Evolutionary conservation across 345 rosid genomes (phyloP).

Genomic region (Linum usitatissimum): DNA sequence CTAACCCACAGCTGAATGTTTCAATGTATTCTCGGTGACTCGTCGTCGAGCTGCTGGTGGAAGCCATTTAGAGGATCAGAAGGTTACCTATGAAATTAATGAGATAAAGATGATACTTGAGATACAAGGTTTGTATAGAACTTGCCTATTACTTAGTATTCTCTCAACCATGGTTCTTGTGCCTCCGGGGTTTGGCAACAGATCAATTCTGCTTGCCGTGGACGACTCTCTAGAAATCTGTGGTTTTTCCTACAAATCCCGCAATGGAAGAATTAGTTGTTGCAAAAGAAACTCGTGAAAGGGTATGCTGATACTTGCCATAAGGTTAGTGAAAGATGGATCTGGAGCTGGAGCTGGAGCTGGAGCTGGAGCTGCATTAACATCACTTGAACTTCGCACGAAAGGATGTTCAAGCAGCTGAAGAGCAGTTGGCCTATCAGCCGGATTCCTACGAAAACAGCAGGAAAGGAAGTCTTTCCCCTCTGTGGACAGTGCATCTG

Average conservation of each 20-base stretch:
- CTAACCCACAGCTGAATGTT: background rate
- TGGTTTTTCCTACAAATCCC: constrained; percentile 26
- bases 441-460: constrained; percentile 58
- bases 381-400: constrained; percentile 29
- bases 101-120: background rate
- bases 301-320: constrained; percentile 18
- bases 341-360: constrained; percentile 10
- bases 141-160: constrained; percentile 1
- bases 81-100: background rate
- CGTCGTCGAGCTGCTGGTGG: background rate
- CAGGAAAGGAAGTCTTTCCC: constrained; percentile 51
- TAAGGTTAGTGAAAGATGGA: constrained; percentile 13
- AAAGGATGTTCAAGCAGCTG: constrained; percentile 51
- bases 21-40: background rate
- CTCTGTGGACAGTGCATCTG: constrained; percentile 42
- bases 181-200: constrained; percentile 9
- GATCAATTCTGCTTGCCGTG: constrained; percentile 11
- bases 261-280: constrained; percentile 1
- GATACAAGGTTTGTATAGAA: background rate
- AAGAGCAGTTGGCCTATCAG: constrained; percentile 41
- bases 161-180: constrained; percentile 11
- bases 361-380: constrained; percentile 14
- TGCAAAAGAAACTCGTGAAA: background rate
- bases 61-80: background rate
- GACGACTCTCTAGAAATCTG: constrained; percentile 11